Conservation (phyloP, 2,329 filamentous ascomycete genomes). For the Phaeomoniella chlamydospora region DNA sequence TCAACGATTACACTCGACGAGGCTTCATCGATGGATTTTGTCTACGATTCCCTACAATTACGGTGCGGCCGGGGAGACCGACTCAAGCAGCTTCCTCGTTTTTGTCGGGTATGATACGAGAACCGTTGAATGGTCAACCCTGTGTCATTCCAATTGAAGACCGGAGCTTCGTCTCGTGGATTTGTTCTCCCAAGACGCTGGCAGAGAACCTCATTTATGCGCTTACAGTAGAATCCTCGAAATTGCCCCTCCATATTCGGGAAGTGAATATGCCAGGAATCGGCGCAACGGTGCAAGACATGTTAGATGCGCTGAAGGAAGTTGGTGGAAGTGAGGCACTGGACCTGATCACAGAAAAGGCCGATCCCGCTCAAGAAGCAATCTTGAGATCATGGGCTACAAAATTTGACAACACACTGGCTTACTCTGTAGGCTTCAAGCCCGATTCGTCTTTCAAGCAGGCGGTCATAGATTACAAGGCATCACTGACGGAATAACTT, state of each 20-base stretch:
- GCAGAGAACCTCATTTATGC: slow-evolving; percentile 38
- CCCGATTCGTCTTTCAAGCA: slow-evolving; percentile 38
- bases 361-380: slow-evolving; percentile 32
- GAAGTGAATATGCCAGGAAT: slow-evolving; percentile 44
- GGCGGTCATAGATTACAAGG: slow-evolving; percentile 41
- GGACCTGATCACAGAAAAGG: slow-evolving; percentile 35
- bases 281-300: slow-evolving; percentile 37
- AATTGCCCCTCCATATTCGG: slow-evolving; percentile 28
- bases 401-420: slow-evolving; percentile 37
- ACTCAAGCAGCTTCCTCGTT: slow-evolving; percentile 50
- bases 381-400: slow-evolving; percentile 44
- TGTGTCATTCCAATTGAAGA: slow-evolving; percentile 38
- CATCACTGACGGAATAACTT: no score
- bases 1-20: slow-evolving; percentile 49
- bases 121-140: slow-evolving; percentile 42
- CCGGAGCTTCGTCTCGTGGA: slow-evolving; percentile 35
- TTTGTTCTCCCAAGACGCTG: slow-evolving; percentile 38
- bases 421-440: slow-evolving; percentile 36
- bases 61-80: slow-evolving; percentile 45
- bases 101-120: slow-evolving; percentile 48
- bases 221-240: slow-evolving; percentile 27
- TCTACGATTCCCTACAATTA: slow-evolving; percentile 47
- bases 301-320: slow-evolving; percentile 39
- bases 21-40: slow-evolving; percentile 43
- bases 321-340: slow-evolving; percentile 39